Percentiles rank a stretch among this genome's conserved stretches.
Evolutionary conservation across 371 early-diverging fungal species (phyloP).

Genomic region (Zychaea mexicana): DNA sequence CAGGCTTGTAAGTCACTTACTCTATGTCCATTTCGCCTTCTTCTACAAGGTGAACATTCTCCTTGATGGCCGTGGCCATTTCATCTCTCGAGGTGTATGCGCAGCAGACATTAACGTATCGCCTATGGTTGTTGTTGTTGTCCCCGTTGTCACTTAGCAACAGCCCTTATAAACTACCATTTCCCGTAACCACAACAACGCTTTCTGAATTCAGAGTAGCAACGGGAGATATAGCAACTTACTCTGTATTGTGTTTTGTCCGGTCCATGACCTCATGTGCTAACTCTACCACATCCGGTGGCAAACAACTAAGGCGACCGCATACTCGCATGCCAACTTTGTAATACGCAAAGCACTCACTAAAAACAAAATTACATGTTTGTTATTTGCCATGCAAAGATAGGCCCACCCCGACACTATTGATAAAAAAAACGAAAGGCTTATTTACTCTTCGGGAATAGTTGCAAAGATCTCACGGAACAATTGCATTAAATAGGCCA

Average conservation of each 20-base stretch:
- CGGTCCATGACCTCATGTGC: conserved; percentile 63
- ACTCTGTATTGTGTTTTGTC: conserved; percentile 74
- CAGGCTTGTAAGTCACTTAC: conserved; percentile 38
- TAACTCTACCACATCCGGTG: conserved; percentile 55
- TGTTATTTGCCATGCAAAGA: not conserved
- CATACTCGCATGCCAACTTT: conserved; percentile 81
- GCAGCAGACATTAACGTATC: conserved; percentile 91
- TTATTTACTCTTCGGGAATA: conserved; percentile 71
- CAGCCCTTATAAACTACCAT: too few species aligned
- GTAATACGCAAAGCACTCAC: conserved; percentile 76
- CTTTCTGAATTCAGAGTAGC: too few species aligned
- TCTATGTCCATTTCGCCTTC: conserved; percentile 51
- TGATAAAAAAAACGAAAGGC: too few species aligned
- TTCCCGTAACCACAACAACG: too few species aligned
- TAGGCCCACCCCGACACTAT: conserved; percentile 46
- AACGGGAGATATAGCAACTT: conserved; percentile 40
- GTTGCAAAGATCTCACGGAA: conserved; percentile 76
- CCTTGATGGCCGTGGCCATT: conserved; percentile 67
- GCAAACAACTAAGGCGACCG: conserved; percentile 75
- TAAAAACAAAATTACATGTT: conserved; percentile 35
- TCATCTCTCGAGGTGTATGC: conserved; percentile 98
- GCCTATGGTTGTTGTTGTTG: conserved; percentile 35
- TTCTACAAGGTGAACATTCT: conserved; percentile 55
- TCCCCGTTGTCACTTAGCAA: too few species aligned
- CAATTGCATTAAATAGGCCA: conserved; percentile 87